These are phyloP conservation scores for Aegilops speltoides DNA, from an alignment of 176 grass and related monocot species.

Conservation along the genomic window DNA sequence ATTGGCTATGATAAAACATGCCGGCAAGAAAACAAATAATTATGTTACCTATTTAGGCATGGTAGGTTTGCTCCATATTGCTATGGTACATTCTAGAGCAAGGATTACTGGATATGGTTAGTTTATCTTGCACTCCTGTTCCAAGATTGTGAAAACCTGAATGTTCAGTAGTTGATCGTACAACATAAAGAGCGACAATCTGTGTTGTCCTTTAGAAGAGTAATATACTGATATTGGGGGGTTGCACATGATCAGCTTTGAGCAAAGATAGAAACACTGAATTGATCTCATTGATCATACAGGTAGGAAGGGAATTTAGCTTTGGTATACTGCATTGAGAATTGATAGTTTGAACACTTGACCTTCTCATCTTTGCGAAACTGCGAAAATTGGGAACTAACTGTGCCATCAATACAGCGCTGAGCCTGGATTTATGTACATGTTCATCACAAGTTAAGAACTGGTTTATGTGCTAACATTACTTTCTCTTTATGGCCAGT, in stretches of 20 bases:
- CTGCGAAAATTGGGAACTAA: not conserved
- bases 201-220: conserved; percentile 18
- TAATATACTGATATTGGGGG: not conserved
- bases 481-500: conserved; percentile 31
- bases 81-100: not conserved
- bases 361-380: not conserved
- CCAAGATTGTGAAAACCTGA: conserved; percentile 7
- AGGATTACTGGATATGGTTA: not conserved
- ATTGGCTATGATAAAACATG: not conserved
- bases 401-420: not conserved
- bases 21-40: not conserved
- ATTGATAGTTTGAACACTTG: not conserved
- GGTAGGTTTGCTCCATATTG: not conserved
- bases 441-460: not conserved
- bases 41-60: conserved; percentile 4
- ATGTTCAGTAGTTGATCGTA: not conserved
- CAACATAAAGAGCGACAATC: not conserved
- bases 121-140: not conserved
- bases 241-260: conserved; percentile 15
- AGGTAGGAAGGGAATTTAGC: not conserved
- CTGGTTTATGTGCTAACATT: conserved; percentile 1
- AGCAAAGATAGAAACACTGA: not conserved
- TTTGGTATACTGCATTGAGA: not conserved
- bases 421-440: not conserved
- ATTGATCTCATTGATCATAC: conserved; percentile 2